Conservation (phyloP, 257 asterid genomes). For the Mitragyna speciosa region DNA sequence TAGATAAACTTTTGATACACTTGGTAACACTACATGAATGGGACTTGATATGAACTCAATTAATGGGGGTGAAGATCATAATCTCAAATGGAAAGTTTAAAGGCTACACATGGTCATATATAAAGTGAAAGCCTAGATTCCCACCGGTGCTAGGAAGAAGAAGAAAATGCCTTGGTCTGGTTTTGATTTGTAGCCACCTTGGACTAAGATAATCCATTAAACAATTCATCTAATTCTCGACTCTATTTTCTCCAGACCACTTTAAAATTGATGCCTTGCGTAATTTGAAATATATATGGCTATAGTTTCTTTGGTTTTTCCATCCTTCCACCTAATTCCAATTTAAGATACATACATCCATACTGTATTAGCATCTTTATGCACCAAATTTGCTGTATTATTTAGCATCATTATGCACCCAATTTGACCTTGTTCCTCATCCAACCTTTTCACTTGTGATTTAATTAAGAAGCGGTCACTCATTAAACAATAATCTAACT, state of each 20-base stretch:
- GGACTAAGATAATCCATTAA: background rate
- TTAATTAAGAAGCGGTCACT: background rate
- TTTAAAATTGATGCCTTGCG: background rate
- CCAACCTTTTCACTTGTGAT: background rate
- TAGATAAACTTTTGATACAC: too few relatives aligned
- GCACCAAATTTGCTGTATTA: too few relatives aligned
- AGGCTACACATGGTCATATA: too few relatives aligned
- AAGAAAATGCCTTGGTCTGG: background rate
- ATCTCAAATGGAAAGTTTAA: too few relatives aligned
- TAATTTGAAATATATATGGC: background rate
- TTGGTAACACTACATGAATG: too few relatives aligned
- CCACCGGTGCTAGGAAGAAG: background rate
- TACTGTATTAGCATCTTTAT: background rate
- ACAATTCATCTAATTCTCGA: background rate
- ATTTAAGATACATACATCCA: background rate
- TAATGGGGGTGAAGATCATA: too few relatives aligned
- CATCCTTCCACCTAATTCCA: background rate
- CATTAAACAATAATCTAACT: background rate
- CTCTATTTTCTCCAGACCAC: background rate
- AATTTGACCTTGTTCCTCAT: background rate
- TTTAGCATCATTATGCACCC: too few relatives aligned
- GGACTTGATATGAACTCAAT: too few relatives aligned
- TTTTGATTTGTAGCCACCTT: background rate
- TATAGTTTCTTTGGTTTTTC: background rate
- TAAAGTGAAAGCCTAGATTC: conserved; percentile 2